A percentile compares a stretch with the other conserved stretches of the same genome.
phyloP scores from a whole-genome alignment of 495 filamentous ascomycete species.

The Aspergillus funiculosus region DNA sequence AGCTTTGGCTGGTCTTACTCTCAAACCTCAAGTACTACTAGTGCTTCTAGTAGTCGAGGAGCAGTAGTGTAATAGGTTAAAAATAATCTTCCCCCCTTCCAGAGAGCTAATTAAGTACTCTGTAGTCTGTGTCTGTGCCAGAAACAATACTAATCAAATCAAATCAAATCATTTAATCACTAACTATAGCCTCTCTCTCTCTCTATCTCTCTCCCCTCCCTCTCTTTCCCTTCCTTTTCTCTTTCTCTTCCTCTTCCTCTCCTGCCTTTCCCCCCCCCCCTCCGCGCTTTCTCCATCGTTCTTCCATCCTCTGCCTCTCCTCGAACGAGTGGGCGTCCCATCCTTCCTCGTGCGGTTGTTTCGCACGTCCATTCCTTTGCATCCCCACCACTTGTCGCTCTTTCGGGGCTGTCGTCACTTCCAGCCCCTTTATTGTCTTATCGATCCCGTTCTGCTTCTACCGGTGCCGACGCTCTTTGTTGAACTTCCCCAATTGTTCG shows the following conservation, averaged over 20 bases:
- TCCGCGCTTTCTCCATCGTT: conserved; percentile 11
- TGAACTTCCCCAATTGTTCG: not conserved
- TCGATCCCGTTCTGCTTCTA: conserved; percentile 5
- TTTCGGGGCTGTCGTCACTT: conserved; percentile 8
- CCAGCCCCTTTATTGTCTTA: conserved; percentile 17
- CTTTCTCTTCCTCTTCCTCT: conserved; percentile 5
- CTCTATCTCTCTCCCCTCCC: not conserved
- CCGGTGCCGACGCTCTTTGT: conserved; percentile 3
- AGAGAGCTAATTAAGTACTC: too few species aligned
- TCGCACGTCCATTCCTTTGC: conserved; percentile 36
- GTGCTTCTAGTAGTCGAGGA: too few species aligned
- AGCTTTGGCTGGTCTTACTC: too few species aligned
- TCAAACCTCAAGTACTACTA: too few species aligned
- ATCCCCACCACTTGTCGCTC: conserved; percentile 12
- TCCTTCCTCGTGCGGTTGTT: conserved; percentile 24
- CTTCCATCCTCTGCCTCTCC: conserved; percentile 8
- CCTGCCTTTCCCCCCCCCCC: conserved; percentile 7
- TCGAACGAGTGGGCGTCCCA: conserved; percentile 14
- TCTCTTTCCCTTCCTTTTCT: not conserved
- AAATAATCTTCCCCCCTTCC: too few species aligned
- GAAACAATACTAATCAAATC: too few species aligned
- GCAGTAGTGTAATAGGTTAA: too few species aligned
- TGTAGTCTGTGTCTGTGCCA: too few species aligned
- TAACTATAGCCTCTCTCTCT: not conserved
- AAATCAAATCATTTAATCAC: too few species aligned